Base-by-base conservation (phyloP, 345 rosid genomes). In the Geranium rotundifolium region DNA sequence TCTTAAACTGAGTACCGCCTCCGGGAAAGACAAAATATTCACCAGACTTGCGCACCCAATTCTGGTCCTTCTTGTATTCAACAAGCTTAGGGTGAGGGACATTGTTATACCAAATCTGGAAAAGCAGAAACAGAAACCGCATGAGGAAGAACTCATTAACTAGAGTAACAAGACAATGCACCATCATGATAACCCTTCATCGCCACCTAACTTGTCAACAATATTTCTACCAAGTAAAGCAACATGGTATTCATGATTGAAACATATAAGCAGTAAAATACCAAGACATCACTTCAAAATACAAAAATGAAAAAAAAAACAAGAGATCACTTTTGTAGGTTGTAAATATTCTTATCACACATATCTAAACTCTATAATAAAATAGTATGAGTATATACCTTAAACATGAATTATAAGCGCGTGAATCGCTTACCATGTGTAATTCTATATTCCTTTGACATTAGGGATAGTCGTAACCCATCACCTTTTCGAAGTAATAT, bases 61-160 rank as follows among this genome's bases (percentile, higher is more conserved):
- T 84, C 71, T 92, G 98, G 56, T 92, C 91, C 50, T 89, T 89
- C 79, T 92, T 92, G 92, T 87, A 89, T 27, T 92, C 95, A 62
- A 92, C 93, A 66, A 92, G 95, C 88, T 89, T 89, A 34, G 91
- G 84, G 49, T 92, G 95, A 67, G 98, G 98, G 58, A 92, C 93
- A 74, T 89, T 92, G 57, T 71, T 67, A 66, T 85, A 85, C 95
- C 95, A 87, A 55, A 92, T 74, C 96, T 92, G 62, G 60, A 64
- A 61, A 63, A 19, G 41, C 29, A 56, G 29, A 63, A 63, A 61
- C 5, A 60, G 60, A 52, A 54, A 56, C 1, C 59, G 54, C 17
- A 56, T 64, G 34, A 63, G 13, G 6, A 52, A 39, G 3, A 5
- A 17, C 23, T 29, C 60, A 34, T 15, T 59, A 14, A 31, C 56